These are phyloP conservation scores for Sungouiella thailandica DNA, from an alignment of 805 yeast genomes.

Conservation along the genomic window DNA sequence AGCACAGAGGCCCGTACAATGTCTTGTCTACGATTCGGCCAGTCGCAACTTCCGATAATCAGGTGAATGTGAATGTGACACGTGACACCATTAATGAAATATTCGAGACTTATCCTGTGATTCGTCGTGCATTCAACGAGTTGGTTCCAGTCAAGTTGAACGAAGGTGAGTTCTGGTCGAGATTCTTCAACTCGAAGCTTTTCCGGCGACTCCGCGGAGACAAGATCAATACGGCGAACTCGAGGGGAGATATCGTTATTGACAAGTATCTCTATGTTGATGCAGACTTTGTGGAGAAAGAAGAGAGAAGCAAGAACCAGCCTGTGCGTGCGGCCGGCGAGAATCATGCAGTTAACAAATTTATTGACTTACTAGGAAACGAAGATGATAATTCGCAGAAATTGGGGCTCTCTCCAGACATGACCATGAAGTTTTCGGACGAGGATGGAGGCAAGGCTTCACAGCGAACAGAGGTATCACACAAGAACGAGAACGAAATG, in stretches of 20 bases:
- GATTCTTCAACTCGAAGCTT: constrained; percentile 86
- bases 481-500: constrained; percentile 50
- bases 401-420: constrained; percentile 78
- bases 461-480: constrained; percentile 2
- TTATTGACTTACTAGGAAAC: constrained; percentile 77
- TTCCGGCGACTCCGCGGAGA: constrained; percentile 90
- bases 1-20: constrained; percentile 88
- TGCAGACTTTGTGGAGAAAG: constrained; percentile 45
- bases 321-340: constrained; percentile 36
- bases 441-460: constrained; percentile 22
- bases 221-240: constrained; percentile 58
- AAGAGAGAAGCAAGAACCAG: constrained; percentile 24
- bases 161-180: constrained; percentile 94
- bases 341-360: constrained; percentile 55
- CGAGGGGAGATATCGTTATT: constrained; percentile 77
- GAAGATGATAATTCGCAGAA: constrained; percentile 72
- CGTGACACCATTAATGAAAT: constrained; percentile 86
- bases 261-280: constrained; percentile 79
- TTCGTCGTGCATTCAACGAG: constrained; percentile 82
- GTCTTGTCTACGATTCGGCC: constrained; percentile 92
- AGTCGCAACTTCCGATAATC: constrained; percentile 86
- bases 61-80: constrained; percentile 88
- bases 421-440: constrained; percentile 74
- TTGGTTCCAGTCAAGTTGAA: constrained; percentile 75
- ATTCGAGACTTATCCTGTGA: constrained; percentile 89